Percentiles rank a stretch among this genome's conserved stretches.
phyloP scores from a whole-genome alignment of 306 rosid species.

The Canavalia gladiata region DNA sequence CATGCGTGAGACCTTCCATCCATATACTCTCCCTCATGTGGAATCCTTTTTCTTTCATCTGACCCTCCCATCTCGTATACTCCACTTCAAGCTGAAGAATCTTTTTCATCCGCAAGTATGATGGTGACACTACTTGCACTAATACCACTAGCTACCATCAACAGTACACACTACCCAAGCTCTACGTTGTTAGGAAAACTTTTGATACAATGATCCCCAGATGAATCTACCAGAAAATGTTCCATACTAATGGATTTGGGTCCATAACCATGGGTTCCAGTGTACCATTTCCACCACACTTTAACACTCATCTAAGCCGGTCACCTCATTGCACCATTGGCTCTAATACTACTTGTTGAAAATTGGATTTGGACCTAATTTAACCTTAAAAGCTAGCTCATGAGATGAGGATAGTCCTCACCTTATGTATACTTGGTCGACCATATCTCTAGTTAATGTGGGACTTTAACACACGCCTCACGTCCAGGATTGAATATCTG shows the following conservation, averaged over 20 bases:
- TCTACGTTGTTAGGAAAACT: background rate
- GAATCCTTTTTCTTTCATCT: too few species aligned
- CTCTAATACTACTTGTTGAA: background rate
- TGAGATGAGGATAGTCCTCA: too few species aligned
- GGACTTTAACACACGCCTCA: too few species aligned
- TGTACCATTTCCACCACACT: background rate
- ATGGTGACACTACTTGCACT: background rate
- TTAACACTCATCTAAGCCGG: background rate
- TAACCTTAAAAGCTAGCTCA: too few species aligned
- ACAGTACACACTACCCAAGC: background rate
- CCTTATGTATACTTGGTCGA: too few species aligned
- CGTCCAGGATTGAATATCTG: too few species aligned
- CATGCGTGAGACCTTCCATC: background rate
- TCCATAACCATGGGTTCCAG: too few species aligned
- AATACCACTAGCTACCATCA: background rate
- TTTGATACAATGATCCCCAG: background rate
- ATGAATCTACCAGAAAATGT: background rate
- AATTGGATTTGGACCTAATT: too few species aligned
- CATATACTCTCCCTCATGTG: background rate
- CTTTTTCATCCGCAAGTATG: background rate
- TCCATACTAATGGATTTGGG: too few species aligned
- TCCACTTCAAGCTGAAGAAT: background rate
- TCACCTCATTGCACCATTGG: background rate
- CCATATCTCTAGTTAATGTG: too few species aligned
- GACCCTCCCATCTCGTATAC: too few species aligned